A percentile compares a stretch with the other conserved stretches of the same genome.
phyloP scores from a whole-genome alignment of 768 basidiomycete genomes.

The Psilocybe cyanescens region DNA sequence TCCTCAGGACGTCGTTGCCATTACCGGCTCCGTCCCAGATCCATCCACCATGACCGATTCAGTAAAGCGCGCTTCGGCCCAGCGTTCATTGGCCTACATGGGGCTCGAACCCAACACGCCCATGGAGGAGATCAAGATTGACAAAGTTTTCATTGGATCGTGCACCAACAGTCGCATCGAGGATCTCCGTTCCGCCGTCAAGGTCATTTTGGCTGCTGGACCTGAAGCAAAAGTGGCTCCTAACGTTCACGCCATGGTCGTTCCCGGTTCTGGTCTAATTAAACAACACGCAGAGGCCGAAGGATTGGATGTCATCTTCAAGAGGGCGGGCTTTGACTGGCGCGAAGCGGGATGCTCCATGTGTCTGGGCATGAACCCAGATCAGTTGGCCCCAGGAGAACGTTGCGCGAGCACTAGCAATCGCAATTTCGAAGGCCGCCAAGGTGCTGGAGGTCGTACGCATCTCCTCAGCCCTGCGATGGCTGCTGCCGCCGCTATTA shows the following conservation, averaged over 20 bases:
- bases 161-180: conserved; percentile 96
- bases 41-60: conserved; percentile 68
- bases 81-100: conserved; percentile 86
- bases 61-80: conserved; percentile 67
- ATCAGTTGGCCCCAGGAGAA: conserved; percentile 81
- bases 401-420: conserved; percentile 93
- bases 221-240: conserved; percentile 74
- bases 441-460: conserved; percentile 87
- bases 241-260: conserved; percentile 85
- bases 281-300: conserved; percentile 92
- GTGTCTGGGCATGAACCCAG: conserved; percentile 97
- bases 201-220: conserved; percentile 75
- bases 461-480: conserved; percentile 91
- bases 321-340: conserved; percentile 93
- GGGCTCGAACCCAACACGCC: conserved; percentile 76
- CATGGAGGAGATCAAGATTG: conserved; percentile 79
- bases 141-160: conserved; percentile 94
- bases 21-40: conserved; percentile 81
- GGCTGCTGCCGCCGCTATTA: conserved; percentile 90
- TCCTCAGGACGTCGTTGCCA: conserved; percentile 85
- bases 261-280: conserved; percentile 89
- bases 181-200: conserved; percentile 86
- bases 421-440: conserved; percentile 91
- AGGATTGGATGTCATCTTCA: conserved; percentile 85
- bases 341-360: conserved; percentile 95